Conservation (phyloP, 169 alveolate species). For the Eimeria necatrix region DNA sequence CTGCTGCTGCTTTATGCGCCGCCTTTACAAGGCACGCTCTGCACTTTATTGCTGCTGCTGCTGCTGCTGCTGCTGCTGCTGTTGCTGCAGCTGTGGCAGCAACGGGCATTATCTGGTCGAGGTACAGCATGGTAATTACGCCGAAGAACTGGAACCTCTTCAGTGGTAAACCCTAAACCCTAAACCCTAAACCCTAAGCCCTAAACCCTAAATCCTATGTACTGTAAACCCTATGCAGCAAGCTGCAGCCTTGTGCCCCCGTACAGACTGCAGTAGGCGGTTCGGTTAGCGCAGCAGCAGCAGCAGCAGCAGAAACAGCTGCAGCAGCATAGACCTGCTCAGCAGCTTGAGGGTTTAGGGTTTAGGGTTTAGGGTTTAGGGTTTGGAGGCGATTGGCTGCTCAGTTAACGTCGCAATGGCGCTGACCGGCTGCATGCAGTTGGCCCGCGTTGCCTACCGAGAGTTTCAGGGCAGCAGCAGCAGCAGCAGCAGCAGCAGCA, state of each 20-base stretch:
- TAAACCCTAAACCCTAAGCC: neutral
- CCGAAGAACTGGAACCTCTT: constrained; percentile 89
- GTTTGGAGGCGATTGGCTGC: neutral
- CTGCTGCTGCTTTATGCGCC: no score
- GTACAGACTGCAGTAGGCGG: neutral
- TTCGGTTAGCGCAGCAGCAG: neutral
- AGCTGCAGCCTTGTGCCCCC: neutral
- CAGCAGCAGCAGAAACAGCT: neutral
- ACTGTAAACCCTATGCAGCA: neutral
- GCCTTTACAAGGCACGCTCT: neutral
- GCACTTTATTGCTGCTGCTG: neutral
- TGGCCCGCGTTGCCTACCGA: constrained; percentile 69
- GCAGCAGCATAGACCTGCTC: no score
- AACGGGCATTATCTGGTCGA: constrained; percentile 90
- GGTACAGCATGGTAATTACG: constrained; percentile 88
- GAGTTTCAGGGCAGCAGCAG: neutral
- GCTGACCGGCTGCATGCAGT: constrained; percentile 86
- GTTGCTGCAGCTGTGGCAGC: constrained; percentile 85
- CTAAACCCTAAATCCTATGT: neutral
- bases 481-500: constrained; percentile 29
- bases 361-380: neutral
- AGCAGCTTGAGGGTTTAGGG: neutral
- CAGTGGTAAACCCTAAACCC: neutral
- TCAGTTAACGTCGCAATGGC: constrained; percentile 88
- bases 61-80: neutral